Evolutionary conservation across 257 asterid genomes (phyloP).

Genomic region (Solanum etuberosum): DNA sequence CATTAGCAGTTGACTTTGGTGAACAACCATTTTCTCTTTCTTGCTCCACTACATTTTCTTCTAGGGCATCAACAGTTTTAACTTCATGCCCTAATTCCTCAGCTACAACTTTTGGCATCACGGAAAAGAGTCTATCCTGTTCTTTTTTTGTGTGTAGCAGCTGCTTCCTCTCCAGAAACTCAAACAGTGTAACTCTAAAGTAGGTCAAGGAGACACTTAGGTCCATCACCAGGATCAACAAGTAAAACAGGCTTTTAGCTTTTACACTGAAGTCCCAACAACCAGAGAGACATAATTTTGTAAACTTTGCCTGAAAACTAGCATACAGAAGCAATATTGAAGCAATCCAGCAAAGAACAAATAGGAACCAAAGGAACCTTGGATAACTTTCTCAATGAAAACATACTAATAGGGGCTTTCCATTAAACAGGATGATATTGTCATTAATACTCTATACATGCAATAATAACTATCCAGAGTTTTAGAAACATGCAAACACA

Average conservation of each 20-base stretch:
- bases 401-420: neutral
- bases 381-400: neutral
- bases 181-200: slow-evolving; percentile 37
- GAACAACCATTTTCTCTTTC: slow-evolving; percentile 20
- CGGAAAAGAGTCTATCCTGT: slow-evolving; percentile 44
- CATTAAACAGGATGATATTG: neutral
- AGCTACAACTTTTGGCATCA: slow-evolving; percentile 61
- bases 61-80: slow-evolving; percentile 13
- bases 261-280: neutral
- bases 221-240: neutral
- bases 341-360: neutral
- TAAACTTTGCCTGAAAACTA: neutral
- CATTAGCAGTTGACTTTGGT: slow-evolving; percentile 32
- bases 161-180: slow-evolving; percentile 51
- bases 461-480: neutral
- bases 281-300: neutral
- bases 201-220: slow-evolving; percentile 40
- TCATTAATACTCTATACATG: neutral
- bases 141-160: slow-evolving; percentile 59
- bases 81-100: slow-evolving; percentile 52
- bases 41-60: slow-evolving; percentile 13
- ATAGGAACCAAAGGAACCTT: neutral
- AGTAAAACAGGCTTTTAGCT: neutral
- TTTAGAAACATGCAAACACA: neutral
- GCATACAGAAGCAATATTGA: neutral